These are phyloP conservation scores for Clathrus columnatus DNA, from an alignment of 768 basidiomycete species.

Conservation along the genomic window DNA sequence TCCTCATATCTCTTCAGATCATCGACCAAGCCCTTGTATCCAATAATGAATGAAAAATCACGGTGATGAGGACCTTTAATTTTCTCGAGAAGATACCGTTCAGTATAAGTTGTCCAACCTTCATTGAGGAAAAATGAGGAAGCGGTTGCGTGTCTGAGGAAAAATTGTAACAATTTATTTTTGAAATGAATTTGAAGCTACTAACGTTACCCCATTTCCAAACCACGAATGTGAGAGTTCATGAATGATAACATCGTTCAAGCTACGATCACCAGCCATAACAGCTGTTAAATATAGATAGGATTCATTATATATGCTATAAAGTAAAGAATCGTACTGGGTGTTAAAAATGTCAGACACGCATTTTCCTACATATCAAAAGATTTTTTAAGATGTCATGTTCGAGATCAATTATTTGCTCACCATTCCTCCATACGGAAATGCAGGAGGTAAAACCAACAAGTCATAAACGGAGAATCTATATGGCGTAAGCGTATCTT, in stretches of 20 bases:
- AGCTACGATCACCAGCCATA: slow-evolving; percentile 75
- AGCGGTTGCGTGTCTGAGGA: slow-evolving; percentile 56
- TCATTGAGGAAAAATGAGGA: slow-evolving; percentile 87
- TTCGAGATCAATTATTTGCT: slow-evolving; percentile 15
- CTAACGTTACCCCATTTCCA: slow-evolving; percentile 80
- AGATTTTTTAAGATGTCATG: neutral
- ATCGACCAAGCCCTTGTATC: slow-evolving; percentile 61
- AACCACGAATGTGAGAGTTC: slow-evolving; percentile 86
- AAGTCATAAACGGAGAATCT: slow-evolving; percentile 84
- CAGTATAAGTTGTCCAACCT: slow-evolving; percentile 91
- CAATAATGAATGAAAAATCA: slow-evolving; percentile 74
- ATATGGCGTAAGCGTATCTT: slow-evolving; percentile 67
- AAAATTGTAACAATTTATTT: slow-evolving; percentile 41
- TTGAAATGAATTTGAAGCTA: slow-evolving; percentile 30
- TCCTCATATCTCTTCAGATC: slow-evolving; percentile 53
- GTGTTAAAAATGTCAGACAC: slow-evolving; percentile 81
- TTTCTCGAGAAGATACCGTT: slow-evolving; percentile 64
- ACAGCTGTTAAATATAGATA: slow-evolving; percentile 40
- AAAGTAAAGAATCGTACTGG: slow-evolving; percentile 42
- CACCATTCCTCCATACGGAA: slow-evolving; percentile 90
- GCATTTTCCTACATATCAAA: slow-evolving; percentile 62
- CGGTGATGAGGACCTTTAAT: slow-evolving; percentile 69
- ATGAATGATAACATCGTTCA: slow-evolving; percentile 86
- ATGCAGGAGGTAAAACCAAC: slow-evolving; percentile 81
- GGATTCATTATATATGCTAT: slow-evolving; percentile 1